These are phyloP conservation scores for Chlorociboria aeruginascens DNA, from an alignment of 495 filamentous ascomycete genomes.

Conservation along the genomic window DNA sequence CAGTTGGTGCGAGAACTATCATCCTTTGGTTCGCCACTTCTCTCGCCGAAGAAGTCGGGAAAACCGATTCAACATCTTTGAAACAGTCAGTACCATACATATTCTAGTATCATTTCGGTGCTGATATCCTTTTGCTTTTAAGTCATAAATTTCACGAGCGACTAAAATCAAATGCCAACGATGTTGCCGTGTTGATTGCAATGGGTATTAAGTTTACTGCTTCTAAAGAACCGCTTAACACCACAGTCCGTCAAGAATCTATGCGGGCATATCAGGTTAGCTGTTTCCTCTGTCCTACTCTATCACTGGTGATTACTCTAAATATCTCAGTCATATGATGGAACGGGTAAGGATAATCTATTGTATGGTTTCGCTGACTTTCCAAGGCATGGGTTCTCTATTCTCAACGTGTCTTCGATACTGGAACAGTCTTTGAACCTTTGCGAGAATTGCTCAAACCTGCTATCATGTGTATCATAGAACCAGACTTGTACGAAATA, in stretches of 20 bases:
- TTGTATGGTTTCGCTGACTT: slow-evolving; percentile 1
- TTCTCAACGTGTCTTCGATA: slow-evolving; percentile 45
- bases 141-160: slow-evolving; percentile 38
- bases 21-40: slow-evolving; percentile 61
- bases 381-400: slow-evolving; percentile 55
- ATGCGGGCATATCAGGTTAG: slow-evolving; percentile 49
- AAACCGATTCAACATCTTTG: slow-evolving; percentile 43
- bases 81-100: slow-evolving; percentile 34
- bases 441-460: slow-evolving; percentile 42
- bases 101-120: neutral
- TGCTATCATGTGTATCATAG: slow-evolving; percentile 42
- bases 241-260: slow-evolving; percentile 32
- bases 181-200: slow-evolving; percentile 36
- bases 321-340: too few species aligned
- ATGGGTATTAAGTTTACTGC: slow-evolving; percentile 12
- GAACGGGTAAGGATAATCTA: too few species aligned
- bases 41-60: slow-evolving; percentile 66
- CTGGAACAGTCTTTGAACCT: slow-evolving; percentile 37
- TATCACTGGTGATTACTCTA: too few species aligned
- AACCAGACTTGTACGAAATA: slow-evolving; percentile 40
- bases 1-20: slow-evolving; percentile 39
- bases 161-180: slow-evolving; percentile 36
- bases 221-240: neutral
- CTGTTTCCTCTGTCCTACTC: neutral
- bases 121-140: neutral